Evolutionary conservation across 306 rosid genomes (phyloP).

Genomic region (Citrullus amarus): DNA sequence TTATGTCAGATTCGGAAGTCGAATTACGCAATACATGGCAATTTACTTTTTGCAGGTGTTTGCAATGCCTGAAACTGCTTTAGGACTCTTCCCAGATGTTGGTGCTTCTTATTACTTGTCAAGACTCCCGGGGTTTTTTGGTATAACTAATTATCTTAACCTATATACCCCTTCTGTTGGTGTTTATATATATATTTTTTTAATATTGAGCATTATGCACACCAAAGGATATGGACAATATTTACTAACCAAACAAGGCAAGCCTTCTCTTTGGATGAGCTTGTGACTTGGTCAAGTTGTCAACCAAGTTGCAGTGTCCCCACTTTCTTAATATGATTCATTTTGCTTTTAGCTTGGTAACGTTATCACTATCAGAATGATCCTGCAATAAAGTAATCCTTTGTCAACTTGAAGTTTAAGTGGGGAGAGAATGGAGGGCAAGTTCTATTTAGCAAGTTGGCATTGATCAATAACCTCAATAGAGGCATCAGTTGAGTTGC

Average conservation of each 20-base stretch:
- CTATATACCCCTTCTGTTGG: background rate
- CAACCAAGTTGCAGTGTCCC: background rate
- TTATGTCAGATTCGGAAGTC: background rate
- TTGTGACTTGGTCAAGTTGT: background rate
- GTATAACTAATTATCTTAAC: conserved; percentile 28
- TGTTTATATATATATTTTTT: background rate
- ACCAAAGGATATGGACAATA: background rate
- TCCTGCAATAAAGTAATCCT: background rate
- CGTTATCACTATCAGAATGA: background rate
- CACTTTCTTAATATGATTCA: background rate
- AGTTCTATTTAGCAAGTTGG: background rate
- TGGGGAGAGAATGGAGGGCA: background rate
- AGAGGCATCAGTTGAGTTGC: background rate
- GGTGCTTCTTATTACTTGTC: conserved; percentile 87
- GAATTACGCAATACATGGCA: background rate
- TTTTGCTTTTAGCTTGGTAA: background rate
- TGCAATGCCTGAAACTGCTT: conserved; percentile 95
- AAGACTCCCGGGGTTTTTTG: conserved; percentile 83
- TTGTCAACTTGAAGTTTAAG: background rate
- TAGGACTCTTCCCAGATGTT: conserved; percentile 94
- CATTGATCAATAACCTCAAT: background rate
- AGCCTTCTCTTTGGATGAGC: background rate
- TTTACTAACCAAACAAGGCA: background rate
- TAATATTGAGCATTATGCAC: background rate
- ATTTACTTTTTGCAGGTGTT: conserved; percentile 52